Evolutionary conservation across 345 rosid species (phyloP).

Genomic region (Citrus medica): DNA sequence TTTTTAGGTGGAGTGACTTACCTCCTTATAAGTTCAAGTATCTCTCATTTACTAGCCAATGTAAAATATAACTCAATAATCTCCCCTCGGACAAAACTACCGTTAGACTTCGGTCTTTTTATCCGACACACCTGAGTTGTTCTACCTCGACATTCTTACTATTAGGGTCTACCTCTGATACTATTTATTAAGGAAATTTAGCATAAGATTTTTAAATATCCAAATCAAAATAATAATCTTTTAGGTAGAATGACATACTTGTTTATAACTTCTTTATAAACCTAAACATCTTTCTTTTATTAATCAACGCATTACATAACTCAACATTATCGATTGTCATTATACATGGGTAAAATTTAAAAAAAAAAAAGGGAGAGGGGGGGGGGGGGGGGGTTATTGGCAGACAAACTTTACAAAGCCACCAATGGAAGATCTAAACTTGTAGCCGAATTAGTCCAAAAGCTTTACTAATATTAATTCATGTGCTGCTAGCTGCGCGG

Average conservation of each 20-base stretch:
- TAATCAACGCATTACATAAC: rapidly evolving
- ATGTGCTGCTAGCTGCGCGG: too few species aligned
- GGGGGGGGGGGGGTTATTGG: too few species aligned
- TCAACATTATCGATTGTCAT: too few species aligned
- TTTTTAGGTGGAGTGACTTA: too few species aligned
- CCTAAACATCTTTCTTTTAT: rapidly evolving
- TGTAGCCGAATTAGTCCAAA: neutral
- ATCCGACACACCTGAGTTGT: rapidly evolving
- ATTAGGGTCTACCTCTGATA: rapidly evolving
- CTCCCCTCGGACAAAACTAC: rapidly evolving
- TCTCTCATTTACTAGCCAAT: too few species aligned
- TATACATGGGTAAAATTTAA: too few species aligned
- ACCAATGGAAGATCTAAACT: neutral
- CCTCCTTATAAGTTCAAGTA: too few species aligned
- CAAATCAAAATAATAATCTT: rapidly evolving
- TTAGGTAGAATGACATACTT: rapidly evolving
- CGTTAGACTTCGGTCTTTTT: rapidly evolving
- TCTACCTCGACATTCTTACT: rapidly evolving
- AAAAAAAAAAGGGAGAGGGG: too few species aligned
- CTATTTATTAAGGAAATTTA: rapidly evolving
- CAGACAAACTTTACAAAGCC: neutral
- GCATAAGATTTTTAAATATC: rapidly evolving
- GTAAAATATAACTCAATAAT: too few species aligned
- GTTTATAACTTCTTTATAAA: too few species aligned
- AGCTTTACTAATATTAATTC: neutral